Evolutionary conservation across 345 rosid genomes (phyloP).

Genomic region (Sonneratia alba): DNA sequence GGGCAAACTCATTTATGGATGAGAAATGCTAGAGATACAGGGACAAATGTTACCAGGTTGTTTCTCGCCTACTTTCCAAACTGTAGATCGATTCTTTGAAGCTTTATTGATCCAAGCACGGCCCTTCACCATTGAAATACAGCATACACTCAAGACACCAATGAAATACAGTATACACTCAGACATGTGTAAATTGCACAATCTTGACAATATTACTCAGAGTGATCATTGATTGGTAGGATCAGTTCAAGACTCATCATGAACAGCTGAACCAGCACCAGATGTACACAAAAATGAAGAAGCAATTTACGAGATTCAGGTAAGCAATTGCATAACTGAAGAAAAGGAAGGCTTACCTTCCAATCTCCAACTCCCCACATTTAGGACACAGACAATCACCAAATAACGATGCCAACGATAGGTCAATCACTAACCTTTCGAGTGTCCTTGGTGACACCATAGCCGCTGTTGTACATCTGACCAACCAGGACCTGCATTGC

Average conservation of each 20-base stretch:
- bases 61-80: slow-evolving; percentile 52
- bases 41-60: slow-evolving; percentile 42
- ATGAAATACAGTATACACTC: not conserved
- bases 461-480: slow-evolving; percentile 73
- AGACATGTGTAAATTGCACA: too few species aligned
- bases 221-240: not conserved
- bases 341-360: too few species aligned
- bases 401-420: not conserved
- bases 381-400: not conserved
- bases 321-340: not conserved
- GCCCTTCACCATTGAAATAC: slow-evolving; percentile 34
- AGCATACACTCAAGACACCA: too few species aligned
- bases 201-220: not conserved
- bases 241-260: not conserved
- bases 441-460: too few species aligned
- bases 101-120: slow-evolving; percentile 63
- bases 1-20: not conserved
- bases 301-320: not conserved
- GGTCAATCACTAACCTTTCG: slow-evolving; percentile 61
- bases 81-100: slow-evolving; percentile 47
- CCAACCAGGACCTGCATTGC: slow-evolving; percentile 76
- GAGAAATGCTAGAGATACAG: not conserved
- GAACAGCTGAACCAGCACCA: not conserved
- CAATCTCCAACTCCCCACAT: too few species aligned
- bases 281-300: not conserved